Percentiles rank a stretch among this genome's conserved stretches.
phyloP scores from a whole-genome alignment of 176 grass and related monocot species.

The Hordeum vulgare region DNA sequence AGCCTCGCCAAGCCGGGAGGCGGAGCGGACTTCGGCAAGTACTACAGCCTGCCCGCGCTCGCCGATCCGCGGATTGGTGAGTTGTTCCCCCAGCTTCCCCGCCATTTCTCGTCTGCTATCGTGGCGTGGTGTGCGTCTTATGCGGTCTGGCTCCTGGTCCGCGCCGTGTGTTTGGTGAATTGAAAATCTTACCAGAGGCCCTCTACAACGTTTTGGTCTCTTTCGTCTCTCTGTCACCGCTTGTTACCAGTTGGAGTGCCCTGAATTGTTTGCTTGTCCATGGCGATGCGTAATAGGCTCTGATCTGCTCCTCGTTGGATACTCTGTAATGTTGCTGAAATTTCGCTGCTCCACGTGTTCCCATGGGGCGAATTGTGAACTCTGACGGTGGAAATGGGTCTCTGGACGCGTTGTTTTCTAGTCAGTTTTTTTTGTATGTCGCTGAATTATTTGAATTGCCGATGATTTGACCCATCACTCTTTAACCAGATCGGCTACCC shows the following conservation, averaged over 20 bases:
- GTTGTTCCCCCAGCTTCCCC: neutral
- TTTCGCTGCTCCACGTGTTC: neutral
- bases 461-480: neutral
- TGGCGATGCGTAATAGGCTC: neutral
- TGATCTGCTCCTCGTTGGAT: neutral
- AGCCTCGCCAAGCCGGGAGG: conserved; percentile 68
- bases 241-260: neutral
- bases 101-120: neutral
- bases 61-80: conserved; percentile 80
- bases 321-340: neutral
- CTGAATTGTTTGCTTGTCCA: neutral
- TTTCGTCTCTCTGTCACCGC: neutral
- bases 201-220: neutral
- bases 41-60: conserved; percentile 86
- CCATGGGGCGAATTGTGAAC: neutral
- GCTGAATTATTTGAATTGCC: neutral
- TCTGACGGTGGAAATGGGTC: neutral
- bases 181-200: neutral
- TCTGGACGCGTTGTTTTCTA: neutral
- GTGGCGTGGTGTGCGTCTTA: neutral
- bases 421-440: neutral
- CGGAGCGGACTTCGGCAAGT: conserved; percentile 65
- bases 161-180: neutral
- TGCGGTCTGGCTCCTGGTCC: neutral
- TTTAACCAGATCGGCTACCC: conserved; percentile 63